A percentile compares a stretch with the other conserved stretches of the same genome.
Conservation (phyloP, 1,139 yeast species). For the Pichia sp. region DNA sequence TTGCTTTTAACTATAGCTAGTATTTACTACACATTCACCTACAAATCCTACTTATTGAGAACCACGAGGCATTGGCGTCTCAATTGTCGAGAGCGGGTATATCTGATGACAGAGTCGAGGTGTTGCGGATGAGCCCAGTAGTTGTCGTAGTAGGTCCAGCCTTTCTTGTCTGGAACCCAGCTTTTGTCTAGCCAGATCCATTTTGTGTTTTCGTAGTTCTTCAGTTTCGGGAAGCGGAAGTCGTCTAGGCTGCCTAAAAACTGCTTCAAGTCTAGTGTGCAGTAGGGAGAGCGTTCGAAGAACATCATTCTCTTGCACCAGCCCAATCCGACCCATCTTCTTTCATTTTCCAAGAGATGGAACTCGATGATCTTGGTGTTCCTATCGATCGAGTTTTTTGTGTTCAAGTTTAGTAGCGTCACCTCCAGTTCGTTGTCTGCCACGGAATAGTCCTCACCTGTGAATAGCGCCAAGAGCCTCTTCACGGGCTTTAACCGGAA, state of each 20-base stretch:
- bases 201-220: slow-evolving; percentile 9
- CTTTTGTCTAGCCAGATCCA: slow-evolving; percentile 44
- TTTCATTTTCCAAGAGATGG: slow-evolving; percentile 51
- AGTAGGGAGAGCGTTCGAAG: slow-evolving; percentile 46
- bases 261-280: slow-evolving; percentile 41
- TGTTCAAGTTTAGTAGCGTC: slow-evolving; percentile 9
- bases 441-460: slow-evolving; percentile 39
- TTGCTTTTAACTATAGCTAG: neutral
- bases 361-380: slow-evolving; percentile 45
- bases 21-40: neutral
- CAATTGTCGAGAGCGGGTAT: slow-evolving; percentile 51
- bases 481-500: slow-evolving; percentile 54
- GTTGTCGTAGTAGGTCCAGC: slow-evolving; percentile 53
- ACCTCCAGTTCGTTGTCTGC: slow-evolving; percentile 21
- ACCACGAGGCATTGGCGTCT: slow-evolving; percentile 43
- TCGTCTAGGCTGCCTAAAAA: slow-evolving; percentile 34
- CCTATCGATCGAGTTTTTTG: slow-evolving; percentile 19
- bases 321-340: slow-evolving; percentile 61
- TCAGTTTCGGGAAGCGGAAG: slow-evolving; percentile 43
- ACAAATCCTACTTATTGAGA: slow-evolving; percentile 16
- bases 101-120: slow-evolving; percentile 46
- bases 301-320: slow-evolving; percentile 53
- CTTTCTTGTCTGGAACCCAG: slow-evolving; percentile 44
- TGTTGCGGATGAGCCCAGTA: slow-evolving; percentile 44
- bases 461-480: slow-evolving; percentile 33